Evolutionary conservation across 2,329 filamentous ascomycete species (phyloP), one percentile per base, ranked within the genome.

Genomic region (Ambrosiella beaveri): DNA sequence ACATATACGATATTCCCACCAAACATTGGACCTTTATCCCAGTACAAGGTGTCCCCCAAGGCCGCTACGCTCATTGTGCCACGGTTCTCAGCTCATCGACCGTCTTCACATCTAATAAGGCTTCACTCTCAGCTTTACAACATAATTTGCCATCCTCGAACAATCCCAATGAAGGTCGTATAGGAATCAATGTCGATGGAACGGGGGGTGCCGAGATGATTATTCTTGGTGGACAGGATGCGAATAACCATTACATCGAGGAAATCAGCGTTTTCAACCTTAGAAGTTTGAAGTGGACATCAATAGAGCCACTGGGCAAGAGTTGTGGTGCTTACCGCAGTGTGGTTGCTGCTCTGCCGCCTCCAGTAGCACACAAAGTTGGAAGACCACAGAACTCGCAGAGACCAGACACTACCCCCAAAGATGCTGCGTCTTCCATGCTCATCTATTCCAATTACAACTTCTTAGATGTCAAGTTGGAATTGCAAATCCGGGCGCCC

Each of bases 401-500:
- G 41, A 49, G 59, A 38, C 62, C 65, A 2, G 59, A 61, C n/a
- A 49, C 45, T 9, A 2, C 37, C 1, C 68, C 73, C 3, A 74
- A 75, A 37, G 80, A 84, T 54, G 69, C 77, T 0, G 79, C 78
- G 6, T 81, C 80, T 1, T 83, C 81, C 1, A 96, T 97, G 89
- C 77, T 98, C 62, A 94, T 98, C 51, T 98, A 98, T 69, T 97
- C 91, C 27, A 98, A 98, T 68, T 98, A 98, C 71, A 97, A 98
- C 70, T 98, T 98, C 66, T 70, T 98, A 58, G 91, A 98, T 65
- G 93, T 98, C 63, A 97, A 95, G 68, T 74, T 98, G 27, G 93
- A 98, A 69, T 74, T 98, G 41, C 93, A 97, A 69, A 81, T 98
- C 53, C 81, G 93, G 56, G 76, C 86, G 7, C 80, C 88, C 1